A percentile compares a stretch with the other conserved stretches of the same genome.
Conservation (phyloP, 805 yeast genomes). For the Cyberlindnera americana region DNA sequence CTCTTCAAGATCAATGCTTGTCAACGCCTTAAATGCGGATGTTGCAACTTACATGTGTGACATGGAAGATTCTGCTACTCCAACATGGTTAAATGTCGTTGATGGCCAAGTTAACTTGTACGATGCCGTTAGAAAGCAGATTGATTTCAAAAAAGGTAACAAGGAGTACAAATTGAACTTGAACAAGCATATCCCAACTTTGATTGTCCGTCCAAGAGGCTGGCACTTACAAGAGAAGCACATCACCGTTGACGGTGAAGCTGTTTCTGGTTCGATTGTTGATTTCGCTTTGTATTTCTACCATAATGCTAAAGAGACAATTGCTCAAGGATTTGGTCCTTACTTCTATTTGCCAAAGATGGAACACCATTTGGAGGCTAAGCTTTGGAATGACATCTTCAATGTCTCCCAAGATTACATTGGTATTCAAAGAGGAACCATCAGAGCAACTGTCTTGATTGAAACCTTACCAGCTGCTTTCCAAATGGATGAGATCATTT, state of each 20-base stretch:
- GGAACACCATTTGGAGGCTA: constrained; percentile 84
- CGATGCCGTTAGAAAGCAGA: constrained; percentile 70
- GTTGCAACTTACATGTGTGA: constrained; percentile 86
- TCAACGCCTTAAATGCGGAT: constrained; percentile 73
- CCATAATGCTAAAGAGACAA: constrained; percentile 65
- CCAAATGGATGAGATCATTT: constrained; percentile 83
- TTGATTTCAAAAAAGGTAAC: constrained; percentile 47
- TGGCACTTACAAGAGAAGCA: constrained; percentile 83
- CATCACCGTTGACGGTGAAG: constrained; percentile 66
- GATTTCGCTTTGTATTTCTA: constrained; percentile 78
- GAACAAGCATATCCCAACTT: constrained; percentile 62
- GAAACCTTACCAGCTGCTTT: constrained; percentile 83
- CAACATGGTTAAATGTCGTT: constrained; percentile 76
- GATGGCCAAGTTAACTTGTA: constrained; percentile 78
- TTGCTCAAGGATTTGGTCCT: constrained; percentile 71
- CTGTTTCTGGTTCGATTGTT: constrained; percentile 74
- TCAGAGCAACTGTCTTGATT: constrained; percentile 76
- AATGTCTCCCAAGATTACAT: constrained; percentile 71
- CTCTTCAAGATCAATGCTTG: constrained; percentile 78
- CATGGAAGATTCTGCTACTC: constrained; percentile 81
- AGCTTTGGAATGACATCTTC: constrained; percentile 79
- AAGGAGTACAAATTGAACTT: constrained; percentile 28
- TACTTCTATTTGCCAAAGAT: constrained; percentile 81
- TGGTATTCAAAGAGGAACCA: constrained; percentile 68
- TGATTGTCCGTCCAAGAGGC: constrained; percentile 85